Evolutionary conservation across 768 basidiomycete genomes (phyloP).

Genomic region (Amylocystis lapponica): DNA sequence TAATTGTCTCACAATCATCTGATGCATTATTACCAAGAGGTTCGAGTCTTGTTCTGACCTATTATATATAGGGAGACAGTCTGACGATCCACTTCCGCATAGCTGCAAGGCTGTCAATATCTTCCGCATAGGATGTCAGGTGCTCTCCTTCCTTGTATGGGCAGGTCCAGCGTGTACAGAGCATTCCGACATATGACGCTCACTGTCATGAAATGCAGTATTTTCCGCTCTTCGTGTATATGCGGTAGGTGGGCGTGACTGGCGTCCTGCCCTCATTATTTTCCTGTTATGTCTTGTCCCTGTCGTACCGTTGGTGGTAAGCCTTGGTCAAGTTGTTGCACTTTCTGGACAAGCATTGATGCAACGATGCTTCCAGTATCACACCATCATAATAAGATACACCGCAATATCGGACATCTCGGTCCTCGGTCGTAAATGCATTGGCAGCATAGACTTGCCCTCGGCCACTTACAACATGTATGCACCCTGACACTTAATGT

Average conservation of each 20-base stretch:
- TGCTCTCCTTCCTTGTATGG: neutral
- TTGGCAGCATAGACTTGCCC: neutral
- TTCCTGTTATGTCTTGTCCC: slow-evolving; percentile 3
- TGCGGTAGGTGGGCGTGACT: slow-evolving; percentile 5
- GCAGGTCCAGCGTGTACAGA: neutral
- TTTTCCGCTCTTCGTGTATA: slow-evolving; percentile 8
- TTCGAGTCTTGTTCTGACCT: too few species aligned
- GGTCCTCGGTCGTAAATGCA: neutral
- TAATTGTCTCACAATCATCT: neutral
- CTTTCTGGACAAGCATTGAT: neutral
- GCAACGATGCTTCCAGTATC: neutral
- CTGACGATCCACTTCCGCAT: neutral
- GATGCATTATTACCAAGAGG: neutral
- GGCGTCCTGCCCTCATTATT: slow-evolving; percentile 1
- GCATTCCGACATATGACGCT: too few species aligned
- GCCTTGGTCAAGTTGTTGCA: neutral
- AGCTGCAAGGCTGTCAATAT: slow-evolving; percentile 3
- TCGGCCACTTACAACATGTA: neutral
- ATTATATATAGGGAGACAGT: too few species aligned
- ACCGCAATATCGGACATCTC: neutral
- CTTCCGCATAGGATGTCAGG: neutral
- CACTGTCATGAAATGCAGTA: neutral
- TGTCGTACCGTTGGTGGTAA: slow-evolving; percentile 2
- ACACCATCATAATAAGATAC: neutral
- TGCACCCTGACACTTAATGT: too few species aligned